Percentiles rank a stretch among this genome's conserved stretches.
Conservation (phyloP, 306 rosid species). For the Cajanus cajan region DNA sequence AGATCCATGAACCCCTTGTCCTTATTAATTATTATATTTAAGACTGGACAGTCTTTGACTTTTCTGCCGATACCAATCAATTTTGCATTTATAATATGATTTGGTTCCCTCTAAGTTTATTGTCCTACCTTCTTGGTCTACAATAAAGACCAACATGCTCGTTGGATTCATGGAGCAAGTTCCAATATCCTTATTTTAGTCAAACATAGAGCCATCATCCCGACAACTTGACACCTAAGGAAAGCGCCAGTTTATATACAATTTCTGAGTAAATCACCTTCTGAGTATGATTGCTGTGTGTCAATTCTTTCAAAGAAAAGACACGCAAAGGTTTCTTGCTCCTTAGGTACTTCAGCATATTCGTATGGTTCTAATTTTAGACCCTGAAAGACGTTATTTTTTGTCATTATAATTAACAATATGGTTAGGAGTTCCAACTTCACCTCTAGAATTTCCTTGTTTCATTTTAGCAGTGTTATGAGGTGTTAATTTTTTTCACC, state of each 20-base stretch:
- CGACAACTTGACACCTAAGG: not conserved
- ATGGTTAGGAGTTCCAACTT: not conserved
- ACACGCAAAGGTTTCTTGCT: not conserved
- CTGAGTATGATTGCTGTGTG: not conserved
- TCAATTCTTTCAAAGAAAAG: not conserved
- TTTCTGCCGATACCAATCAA: not conserved
- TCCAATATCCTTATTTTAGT: not conserved
- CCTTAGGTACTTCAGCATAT: not conserved
- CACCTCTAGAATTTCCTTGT: not conserved
- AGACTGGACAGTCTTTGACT: slow-evolving; percentile 11
- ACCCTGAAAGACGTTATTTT: not conserved
- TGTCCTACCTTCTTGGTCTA: not conserved
- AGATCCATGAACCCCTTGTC: not conserved
- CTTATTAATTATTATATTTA: not conserved
- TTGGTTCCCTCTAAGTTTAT: slow-evolving; percentile 3
- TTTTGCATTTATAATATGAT: not conserved
- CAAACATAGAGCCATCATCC: not conserved
- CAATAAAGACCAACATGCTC: not conserved
- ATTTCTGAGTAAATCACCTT: not conserved
- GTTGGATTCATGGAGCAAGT: not conserved
- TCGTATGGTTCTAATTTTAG: not conserved
- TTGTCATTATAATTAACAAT: not conserved
- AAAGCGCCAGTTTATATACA: not conserved
- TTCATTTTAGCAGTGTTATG: not conserved
- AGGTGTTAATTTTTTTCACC: not conserved